Base-by-base conservation (phyloP, 1,139 yeast species). In the Saccharomyces uvarum region DNA sequence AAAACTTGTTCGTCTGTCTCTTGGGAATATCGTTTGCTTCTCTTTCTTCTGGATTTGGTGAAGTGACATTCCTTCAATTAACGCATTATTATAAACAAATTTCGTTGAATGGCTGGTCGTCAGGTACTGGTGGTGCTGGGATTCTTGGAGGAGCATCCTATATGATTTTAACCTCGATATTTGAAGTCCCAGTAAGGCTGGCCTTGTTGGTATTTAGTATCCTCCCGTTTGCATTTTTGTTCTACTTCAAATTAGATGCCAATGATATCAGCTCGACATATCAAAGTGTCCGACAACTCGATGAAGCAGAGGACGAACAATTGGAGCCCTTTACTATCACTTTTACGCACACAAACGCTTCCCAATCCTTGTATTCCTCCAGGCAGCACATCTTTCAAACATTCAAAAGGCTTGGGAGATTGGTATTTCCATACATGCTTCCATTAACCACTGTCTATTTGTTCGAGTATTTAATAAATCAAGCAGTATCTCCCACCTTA, bases 51-150 rank as follows among this genome's bases (percentile, higher is more conserved):
- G 98, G 98, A 0, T 71, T 90, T 28, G 99, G 99, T 0, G 99
- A 93, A 66, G 76, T 88, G 16, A 87, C 97, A 0, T 93, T 91
- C 61, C 72, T 93, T 51, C 96, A 88, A 67, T 73, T 93, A 68
- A 88, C 97, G 0, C 96, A 89, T 67, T 81, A 74, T 62, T 84
- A 79, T 64, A 76, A 76, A 19, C 77, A 77, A 33, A 67, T 71
- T 19, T 77, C 96, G 2, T 75, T 93, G 50, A 83, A 87, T 51
- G 97, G 96, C 0, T 93, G 95, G 80, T 86, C 96, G 41, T 80
- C 90, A 13, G 99, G 99, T 0, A 93, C 98, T 0, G 98, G 98
- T 0, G 95, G 89, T 11, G 98, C 99, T 0, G 98, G 98, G 0
- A 70, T 91, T 2, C 78, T 82, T 21, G 99, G 98, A 0, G 84